These are phyloP conservation scores for Curvularia sp. DNA, from an alignment of 2,329 filamentous ascomycete genomes.

Conservation along the genomic window DNA sequence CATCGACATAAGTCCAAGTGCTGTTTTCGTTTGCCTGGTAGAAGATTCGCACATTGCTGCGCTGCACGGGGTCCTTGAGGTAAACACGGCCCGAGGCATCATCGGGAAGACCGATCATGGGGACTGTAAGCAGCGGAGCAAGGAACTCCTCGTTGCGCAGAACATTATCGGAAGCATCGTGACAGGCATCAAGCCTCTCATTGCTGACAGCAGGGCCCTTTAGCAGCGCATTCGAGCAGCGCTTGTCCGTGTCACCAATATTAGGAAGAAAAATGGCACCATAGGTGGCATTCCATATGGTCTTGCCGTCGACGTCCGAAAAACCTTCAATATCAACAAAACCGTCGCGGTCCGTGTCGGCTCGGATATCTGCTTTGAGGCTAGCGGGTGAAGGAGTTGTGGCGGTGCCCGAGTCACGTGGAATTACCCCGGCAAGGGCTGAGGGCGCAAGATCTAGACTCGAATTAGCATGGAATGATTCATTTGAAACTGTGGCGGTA, in stretches of 20 bases:
- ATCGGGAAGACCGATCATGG: slow-evolving; percentile 16
- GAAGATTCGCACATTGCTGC: slow-evolving; percentile 15
- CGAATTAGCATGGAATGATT: neutral
- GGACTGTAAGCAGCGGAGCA: slow-evolving; percentile 46
- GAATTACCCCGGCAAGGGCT: neutral
- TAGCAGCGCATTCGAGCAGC: slow-evolving; percentile 33
- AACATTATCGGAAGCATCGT: slow-evolving; percentile 49
- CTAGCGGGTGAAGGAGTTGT: neutral
- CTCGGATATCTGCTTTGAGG: slow-evolving; percentile 32
- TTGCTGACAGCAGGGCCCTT: slow-evolving; percentile 18
- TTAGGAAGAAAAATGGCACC: slow-evolving; percentile 52
- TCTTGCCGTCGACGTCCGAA: slow-evolving; percentile 33
- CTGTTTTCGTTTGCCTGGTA: neutral
- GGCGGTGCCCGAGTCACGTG: neutral
- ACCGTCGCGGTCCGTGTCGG: slow-evolving; percentile 52
- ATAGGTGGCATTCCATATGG: slow-evolving; percentile 24
- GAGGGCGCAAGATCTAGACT: neutral
- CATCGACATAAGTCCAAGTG: slow-evolving; percentile 11
- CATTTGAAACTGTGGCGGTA: neutral
- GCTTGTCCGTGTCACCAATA: slow-evolving; percentile 44
- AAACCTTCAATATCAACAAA: slow-evolving; percentile 32
- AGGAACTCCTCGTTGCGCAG: slow-evolving; percentile 42
- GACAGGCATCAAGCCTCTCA: slow-evolving; percentile 41
- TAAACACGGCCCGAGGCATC: slow-evolving; percentile 4
- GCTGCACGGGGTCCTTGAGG: slow-evolving; percentile 11